Conservation (phyloP, 805 yeast species). For the Diddensiella caesifluorescens region DNA sequence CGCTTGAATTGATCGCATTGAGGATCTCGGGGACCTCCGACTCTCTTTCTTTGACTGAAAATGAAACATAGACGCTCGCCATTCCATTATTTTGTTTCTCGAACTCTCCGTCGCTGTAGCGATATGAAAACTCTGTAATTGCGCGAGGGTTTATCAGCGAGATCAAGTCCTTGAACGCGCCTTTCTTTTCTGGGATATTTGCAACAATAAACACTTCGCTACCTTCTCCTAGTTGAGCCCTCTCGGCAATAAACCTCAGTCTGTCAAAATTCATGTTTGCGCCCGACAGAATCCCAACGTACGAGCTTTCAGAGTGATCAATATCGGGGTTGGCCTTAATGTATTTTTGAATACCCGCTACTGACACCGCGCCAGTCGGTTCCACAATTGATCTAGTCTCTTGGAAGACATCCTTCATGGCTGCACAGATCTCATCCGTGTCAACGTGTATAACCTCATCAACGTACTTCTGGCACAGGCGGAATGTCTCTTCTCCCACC, state of each 20-base stretch:
- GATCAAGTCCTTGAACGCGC: conserved; percentile 77
- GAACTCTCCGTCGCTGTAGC: conserved; percentile 46
- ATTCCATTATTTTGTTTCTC: conserved; percentile 25
- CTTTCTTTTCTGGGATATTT: conserved; percentile 88
- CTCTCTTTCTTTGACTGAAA: conserved; percentile 68
- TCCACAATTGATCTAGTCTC: conserved; percentile 92
- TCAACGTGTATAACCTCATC: conserved; percentile 82
- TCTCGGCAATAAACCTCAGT: conserved; percentile 89
- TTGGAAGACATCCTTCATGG: conserved; percentile 92
- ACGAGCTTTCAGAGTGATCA: conserved; percentile 64
- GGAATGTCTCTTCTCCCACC: conserved; percentile 87
- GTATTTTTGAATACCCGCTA: conserved; percentile 90
- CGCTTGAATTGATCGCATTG: conserved; percentile 51
- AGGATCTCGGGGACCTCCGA: conserved; percentile 66
- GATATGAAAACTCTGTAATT: conserved; percentile 91
- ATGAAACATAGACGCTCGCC: conserved; percentile 85
- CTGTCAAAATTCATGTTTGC: conserved; percentile 99
- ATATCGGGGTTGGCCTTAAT: conserved; percentile 55
- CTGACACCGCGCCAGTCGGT: conserved; percentile 95
- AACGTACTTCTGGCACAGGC: conserved; percentile 69
- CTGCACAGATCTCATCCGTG: conserved; percentile 95
- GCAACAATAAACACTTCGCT: conserved; percentile 89
- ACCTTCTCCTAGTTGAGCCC: conserved; percentile 98
- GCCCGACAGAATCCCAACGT: conserved; percentile 84
- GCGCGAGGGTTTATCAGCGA: conserved; percentile 76